Evolutionary conservation across 163 green algal species (phyloP), one percentile per base, ranked within the genome.

Genomic region (Scenedesmus sp.): DNA sequence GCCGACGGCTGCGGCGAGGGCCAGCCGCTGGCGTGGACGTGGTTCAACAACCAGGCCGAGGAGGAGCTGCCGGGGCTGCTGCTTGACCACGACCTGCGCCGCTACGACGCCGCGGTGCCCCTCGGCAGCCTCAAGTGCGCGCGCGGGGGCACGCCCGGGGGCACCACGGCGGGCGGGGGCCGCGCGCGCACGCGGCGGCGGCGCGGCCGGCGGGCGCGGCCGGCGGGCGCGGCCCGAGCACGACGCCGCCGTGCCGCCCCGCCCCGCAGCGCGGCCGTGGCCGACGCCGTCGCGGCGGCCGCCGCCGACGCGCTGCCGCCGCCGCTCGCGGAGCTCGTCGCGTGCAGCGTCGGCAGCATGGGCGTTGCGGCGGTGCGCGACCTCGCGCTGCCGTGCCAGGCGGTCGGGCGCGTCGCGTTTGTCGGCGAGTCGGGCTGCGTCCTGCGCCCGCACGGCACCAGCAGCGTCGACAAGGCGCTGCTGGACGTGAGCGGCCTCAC

Each of bases 31-130:
- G 10, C 24, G 2, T 80, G 71, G 71, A 80, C 58, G 4, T 80
- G 71, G 71, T 80, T 72, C 58, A 80, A 80, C 47, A 80, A 80
- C 71, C 71, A 80, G 45, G 31, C 44, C 6, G 45, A 39, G 26
- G 71, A 80, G 45, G 71, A 80, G 58, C 58, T 80, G 44, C 31
- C 71, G n/a, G 71, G 60, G 29, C 58, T 80, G 34, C 26, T 80
- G 71, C 45, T 80, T 13, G 71, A 80, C 34, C 15, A 39, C 22
- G 57, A 48, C 18, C 44, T 72, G 29, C 7, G 42, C 3, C 29
- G 31, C 17, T 63, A 80, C 71, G 7, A 28, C 11, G 28, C 63
- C 22, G 58, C 71, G 54, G 71, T 80, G 29, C 71, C 71, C 4
- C 3, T 80, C n/a, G 71, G 58, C 31, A 36, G 42, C 15, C 71